Base-by-base conservation (phyloP, 306 rosid genomes). In the Cicer judaicum region DNA sequence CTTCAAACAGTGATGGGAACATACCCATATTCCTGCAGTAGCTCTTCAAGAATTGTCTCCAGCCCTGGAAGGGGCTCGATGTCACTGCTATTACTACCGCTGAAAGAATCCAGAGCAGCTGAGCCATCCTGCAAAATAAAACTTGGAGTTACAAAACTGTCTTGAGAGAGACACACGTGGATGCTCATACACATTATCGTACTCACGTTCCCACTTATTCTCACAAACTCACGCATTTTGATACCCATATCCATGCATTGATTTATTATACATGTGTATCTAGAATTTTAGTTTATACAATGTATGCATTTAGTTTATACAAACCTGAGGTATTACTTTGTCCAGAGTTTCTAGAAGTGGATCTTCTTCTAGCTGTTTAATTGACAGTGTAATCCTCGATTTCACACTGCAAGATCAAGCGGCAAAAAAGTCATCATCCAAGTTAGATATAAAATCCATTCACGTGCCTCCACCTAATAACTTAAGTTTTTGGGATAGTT, bases 1-100 rank as follows among this genome's bases (percentile, higher is more conserved):
- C 18, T 66, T 73, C 77, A 77, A 47, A 44, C 9, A 34, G 19
- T 53, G 42, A 74, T 24, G 13, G 48, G 66, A 78, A 57, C 83
- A 74, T 86, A 93, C 98, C 98, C 98, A 47, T 89, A 90, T 86
- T 93, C 98, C 79, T 46, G 41, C 75, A 77, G 79, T 68, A 93
- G 84, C 85, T 91, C 96, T 80, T 87, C 81, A 56, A 91, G 84
- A 74, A 93, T 93, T 73, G 91, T 73, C 74, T 86, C 92, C 78
- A 93, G 98, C 46, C 98, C 98, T 21, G 91, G 98, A 77, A 93
- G 98, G 56, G 97, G 98, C 43, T 88, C 89, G 21, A 93, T 91
- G 34, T 49, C 57, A 50, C 42, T 74, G 81, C 76, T 60, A 57
- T 47, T 49, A 41, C 70, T 64, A 67, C 46, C 54, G 43, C 79